Evolutionary conservation across 805 yeast genomes (phyloP), one percentile per base, ranked within the genome.

Genomic region (Suhomyces prunicola): DNA sequence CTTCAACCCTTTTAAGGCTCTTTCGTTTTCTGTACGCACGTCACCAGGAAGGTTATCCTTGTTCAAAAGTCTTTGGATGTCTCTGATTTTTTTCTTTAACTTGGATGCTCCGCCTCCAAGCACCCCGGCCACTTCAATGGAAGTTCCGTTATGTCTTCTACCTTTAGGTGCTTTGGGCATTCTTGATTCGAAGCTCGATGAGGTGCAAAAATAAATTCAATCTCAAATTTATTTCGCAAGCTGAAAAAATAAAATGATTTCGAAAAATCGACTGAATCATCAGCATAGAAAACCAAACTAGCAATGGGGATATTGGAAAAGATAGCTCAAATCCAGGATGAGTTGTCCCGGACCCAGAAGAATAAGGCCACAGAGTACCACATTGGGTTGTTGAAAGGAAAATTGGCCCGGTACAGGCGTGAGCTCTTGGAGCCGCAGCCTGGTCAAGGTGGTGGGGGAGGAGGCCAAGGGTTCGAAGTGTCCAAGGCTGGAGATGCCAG

Each of bases 321-420:
- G 66, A 91, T 91, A 61, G 85, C 85, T 54, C 90, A 86, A 73
- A 91, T 93, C 72, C 96, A 92, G 72, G 90, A 86, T 72, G 99
- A 93, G 70, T 85, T 93, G 78, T 83, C 96, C 33, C 81, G 97
- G 56, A 93, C 99, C 31, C 99, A 93, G 68, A 93, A 94, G 77
- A 93, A 93, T 67, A 93, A 93, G 73, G 98, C 99, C 57, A 93
- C 99, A 0, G 98, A 93, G 76, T 92, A 94, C 70, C 99, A 93
- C 69, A 80, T 93, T 65, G 98, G 99, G 58, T 81, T 93, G 23
- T 77, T 94, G 50, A 92, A 93, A 72, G 99, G 98, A 51, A 94
- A 93, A 68, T 81, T 94, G 44, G 99, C 99, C 8, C 80, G 96
- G 58, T 88, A 88, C 65, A 82, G 98, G 66, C 86, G 96, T 63